phyloP scores from a whole-genome alignment of 495 filamentous ascomycete species.

The Rhypophila decipiens region DNA sequence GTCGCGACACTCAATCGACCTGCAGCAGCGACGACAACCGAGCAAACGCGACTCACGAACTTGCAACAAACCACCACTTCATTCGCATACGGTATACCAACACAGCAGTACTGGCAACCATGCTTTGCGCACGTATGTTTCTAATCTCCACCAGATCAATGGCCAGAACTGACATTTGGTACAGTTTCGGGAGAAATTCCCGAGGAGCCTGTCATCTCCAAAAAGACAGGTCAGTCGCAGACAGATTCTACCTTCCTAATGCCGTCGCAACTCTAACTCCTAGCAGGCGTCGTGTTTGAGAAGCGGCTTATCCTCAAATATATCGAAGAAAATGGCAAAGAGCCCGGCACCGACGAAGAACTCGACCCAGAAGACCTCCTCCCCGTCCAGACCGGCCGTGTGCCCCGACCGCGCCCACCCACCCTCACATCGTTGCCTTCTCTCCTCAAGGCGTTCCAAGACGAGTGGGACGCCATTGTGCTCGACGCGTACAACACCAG shows the following conservation, averaged over 20 bases:
- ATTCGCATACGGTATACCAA: neutral
- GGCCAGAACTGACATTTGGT: slow-evolving; percentile 12
- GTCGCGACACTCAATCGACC: neutral
- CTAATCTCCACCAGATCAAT: neutral
- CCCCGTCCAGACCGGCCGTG: slow-evolving; percentile 72
- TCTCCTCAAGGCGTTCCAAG: slow-evolving; percentile 93
- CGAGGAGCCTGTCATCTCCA: slow-evolving; percentile 87
- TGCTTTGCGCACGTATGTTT: slow-evolving; percentile 67
- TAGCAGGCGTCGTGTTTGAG: slow-evolving; percentile 87
- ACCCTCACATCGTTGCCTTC: slow-evolving; percentile 95
- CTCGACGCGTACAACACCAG: slow-evolving; percentile 83
- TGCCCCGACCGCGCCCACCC: slow-evolving; percentile 83
- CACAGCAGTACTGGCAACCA: slow-evolving; percentile 25
- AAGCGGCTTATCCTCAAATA: slow-evolving; percentile 92
- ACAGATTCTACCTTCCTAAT: slow-evolving; percentile 3
- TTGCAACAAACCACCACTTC: neutral
- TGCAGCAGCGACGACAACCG: too few species aligned
- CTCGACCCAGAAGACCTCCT: slow-evolving; percentile 81
- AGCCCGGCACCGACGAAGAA: slow-evolving; percentile 87
- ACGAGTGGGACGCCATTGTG: slow-evolving; percentile 94
- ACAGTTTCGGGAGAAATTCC: slow-evolving; percentile 96
- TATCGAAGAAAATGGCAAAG: slow-evolving; percentile 87
- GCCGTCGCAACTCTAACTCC: slow-evolving; percentile 20
- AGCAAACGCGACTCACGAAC: slow-evolving; percentile 1
- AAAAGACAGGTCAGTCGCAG: slow-evolving; percentile 71